These are phyloP conservation scores for Pseudohyphozyma bogoriensis DNA, from an alignment of 768 basidiomycete genomes.

Conservation along the genomic window DNA sequence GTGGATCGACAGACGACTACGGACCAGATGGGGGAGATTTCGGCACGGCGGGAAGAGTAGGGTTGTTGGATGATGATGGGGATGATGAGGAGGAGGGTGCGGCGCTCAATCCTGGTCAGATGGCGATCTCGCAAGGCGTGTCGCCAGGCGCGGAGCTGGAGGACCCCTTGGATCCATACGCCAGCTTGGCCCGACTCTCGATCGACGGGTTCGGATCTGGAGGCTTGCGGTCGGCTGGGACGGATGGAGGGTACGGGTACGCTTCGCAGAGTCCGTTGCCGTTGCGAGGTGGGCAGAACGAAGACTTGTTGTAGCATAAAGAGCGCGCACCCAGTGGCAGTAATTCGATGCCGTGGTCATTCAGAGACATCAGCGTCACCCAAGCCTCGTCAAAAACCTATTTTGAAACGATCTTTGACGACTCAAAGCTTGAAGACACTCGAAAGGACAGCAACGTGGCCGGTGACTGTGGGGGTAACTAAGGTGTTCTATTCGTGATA, in stretches of 20 bases:
- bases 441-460: too few species aligned
- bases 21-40: not conserved
- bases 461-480: too few species aligned
- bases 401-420: too few species aligned
- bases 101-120: conserved; percentile 17
- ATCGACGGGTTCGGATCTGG: not conserved
- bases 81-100: conserved; percentile 26
- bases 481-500: too few species aligned
- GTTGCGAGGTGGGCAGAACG: not conserved
- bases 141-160: not conserved
- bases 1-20: not conserved
- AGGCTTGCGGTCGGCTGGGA: not conserved
- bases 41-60: conserved; percentile 2
- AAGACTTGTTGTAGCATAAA: not conserved
- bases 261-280: not conserved
- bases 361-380: too few species aligned
- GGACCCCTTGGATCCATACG: conserved; percentile 24
- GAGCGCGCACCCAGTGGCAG: too few species aligned
- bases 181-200: conserved; percentile 21
- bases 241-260: not conserved
- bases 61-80: conserved; percentile 12
- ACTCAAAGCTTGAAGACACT: too few species aligned
- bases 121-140: not conserved
- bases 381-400: too few species aligned
- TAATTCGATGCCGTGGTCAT: too few species aligned